Percentiles rank a stretch among this genome's conserved stretches.
Conservation (phyloP, 2,329 filamentous ascomycete species). For the Aspergillus costaricaensis region DNA sequence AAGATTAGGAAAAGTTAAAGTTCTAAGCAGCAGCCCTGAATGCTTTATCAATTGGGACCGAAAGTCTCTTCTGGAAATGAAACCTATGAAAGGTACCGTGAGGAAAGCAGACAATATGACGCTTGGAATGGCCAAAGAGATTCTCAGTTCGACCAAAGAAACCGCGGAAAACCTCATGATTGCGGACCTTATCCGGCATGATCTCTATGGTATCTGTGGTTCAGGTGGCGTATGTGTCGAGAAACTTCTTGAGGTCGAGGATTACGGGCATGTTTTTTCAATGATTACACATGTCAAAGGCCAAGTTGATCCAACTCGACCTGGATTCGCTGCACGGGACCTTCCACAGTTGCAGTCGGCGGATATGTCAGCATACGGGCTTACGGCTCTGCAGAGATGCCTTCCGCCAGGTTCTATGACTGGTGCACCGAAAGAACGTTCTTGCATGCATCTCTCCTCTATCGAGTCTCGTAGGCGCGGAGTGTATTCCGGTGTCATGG, state of each 20-base stretch:
- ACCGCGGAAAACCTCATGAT: slow-evolving; percentile 98
- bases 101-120: slow-evolving; percentile 71
- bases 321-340: slow-evolving; percentile 35
- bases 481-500: slow-evolving; percentile 84
- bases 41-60: slow-evolving; percentile 75
- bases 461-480: slow-evolving; percentile 69
- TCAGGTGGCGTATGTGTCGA: slow-evolving; percentile 72
- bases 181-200: slow-evolving; percentile 92
- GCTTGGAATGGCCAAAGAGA: slow-evolving; percentile 67
- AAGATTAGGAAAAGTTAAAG: slow-evolving; percentile 66
- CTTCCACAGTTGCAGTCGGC: slow-evolving; percentile 33
- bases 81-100: slow-evolving; percentile 97
- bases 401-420: slow-evolving; percentile 95
- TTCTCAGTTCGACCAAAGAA: slow-evolving; percentile 82
- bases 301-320: slow-evolving; percentile 33
- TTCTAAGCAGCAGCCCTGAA: slow-evolving; percentile 84
- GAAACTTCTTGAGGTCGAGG: slow-evolving; percentile 81
- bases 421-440: slow-evolving; percentile 90
- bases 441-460: slow-evolving; percentile 74
- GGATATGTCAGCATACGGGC: slow-evolving; percentile 51
- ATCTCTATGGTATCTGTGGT: slow-evolving; percentile 82
- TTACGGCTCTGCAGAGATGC: slow-evolving; percentile 74
- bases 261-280: slow-evolving; percentile 87
- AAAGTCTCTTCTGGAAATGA: slow-evolving; percentile 58
- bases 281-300: slow-evolving; percentile 89